Evolutionary conservation across 2,329 filamentous ascomycete species (phyloP).

Genomic region (Aspergillus pseudoglaucus): DNA sequence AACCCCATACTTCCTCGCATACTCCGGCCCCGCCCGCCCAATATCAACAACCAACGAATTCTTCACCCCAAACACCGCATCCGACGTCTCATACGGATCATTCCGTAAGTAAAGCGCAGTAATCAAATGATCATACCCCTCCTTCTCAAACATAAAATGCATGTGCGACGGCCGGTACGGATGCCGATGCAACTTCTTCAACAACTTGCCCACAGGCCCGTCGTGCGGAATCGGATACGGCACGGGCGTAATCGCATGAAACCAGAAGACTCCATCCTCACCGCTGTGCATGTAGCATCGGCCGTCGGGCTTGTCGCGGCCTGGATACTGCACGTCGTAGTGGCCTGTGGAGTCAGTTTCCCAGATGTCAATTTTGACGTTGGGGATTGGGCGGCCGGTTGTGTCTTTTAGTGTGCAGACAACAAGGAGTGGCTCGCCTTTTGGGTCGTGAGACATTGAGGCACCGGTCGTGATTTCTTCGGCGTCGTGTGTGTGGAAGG

Average conservation of each 20-base stretch:
- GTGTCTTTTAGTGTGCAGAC: conserved; percentile 67
- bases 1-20: conserved; percentile 57
- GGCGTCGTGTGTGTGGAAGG: conserved; percentile 78
- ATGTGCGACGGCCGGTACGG: conserved; percentile 71
- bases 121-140: conserved; percentile 70
- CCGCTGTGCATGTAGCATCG: conserved; percentile 66
- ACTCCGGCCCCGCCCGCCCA: conserved; percentile 46
- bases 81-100: conserved; percentile 74
- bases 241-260: conserved; percentile 76
- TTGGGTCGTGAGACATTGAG: conserved; percentile 60
- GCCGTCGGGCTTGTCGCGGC: conserved; percentile 60
- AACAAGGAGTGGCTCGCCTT: conserved; percentile 64
- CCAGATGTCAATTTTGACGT: conserved; percentile 74
- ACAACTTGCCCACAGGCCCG: conserved; percentile 70
- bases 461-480: conserved; percentile 49
- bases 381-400: conserved; percentile 54
- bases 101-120: conserved; percentile 76
- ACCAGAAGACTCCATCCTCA: conserved; percentile 70
- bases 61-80: conserved; percentile 84
- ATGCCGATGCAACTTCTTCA: conserved; percentile 63
- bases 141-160: conserved; percentile 84
- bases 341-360: conserved; percentile 74
- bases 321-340: conserved; percentile 73
- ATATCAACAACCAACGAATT: conserved; percentile 67
- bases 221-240: conserved; percentile 81